These are phyloP conservation scores for Cajanus cajan DNA, from an alignment of 306 rosid genomes.

Conservation along the genomic window DNA sequence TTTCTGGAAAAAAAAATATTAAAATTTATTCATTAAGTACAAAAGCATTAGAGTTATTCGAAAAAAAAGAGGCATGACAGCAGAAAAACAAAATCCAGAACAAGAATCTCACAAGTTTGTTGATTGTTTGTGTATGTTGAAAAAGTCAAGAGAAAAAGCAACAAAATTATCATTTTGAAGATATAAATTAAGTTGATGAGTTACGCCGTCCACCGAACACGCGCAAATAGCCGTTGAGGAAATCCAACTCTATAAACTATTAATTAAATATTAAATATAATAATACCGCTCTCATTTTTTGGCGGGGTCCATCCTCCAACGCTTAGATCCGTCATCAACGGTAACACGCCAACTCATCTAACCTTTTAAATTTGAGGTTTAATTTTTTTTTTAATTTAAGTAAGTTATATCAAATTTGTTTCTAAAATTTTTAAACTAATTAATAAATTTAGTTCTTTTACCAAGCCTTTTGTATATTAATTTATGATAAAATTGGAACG, in stretches of 20 bases:
- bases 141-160: background rate
- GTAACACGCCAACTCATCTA: background rate
- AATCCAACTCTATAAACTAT: conserved; percentile 27
- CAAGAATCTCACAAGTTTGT: background rate
- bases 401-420: background rate
- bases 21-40: background rate
- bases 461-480: background rate
- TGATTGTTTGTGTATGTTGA: background rate
- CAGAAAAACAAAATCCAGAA: background rate
- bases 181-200: background rate
- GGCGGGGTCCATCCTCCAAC: conserved; percentile 30
- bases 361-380: background rate
- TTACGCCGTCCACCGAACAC: background rate
- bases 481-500: background rate
- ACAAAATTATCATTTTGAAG: background rate
- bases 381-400: background rate
- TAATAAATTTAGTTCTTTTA: background rate
- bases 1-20: too few relatives aligned
- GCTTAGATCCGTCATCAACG: conserved; percentile 55
- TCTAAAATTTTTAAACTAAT: background rate
- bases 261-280: background rate
- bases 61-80: background rate
- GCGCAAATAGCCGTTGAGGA: conserved; percentile 32
- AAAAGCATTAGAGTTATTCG: background rate
- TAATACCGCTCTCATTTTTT: conserved; percentile 38